Evolutionary conservation across 228 moss, liverwort and hornwort genomes (phyloP).

Genomic region (Sphagnum fallax): DNA sequence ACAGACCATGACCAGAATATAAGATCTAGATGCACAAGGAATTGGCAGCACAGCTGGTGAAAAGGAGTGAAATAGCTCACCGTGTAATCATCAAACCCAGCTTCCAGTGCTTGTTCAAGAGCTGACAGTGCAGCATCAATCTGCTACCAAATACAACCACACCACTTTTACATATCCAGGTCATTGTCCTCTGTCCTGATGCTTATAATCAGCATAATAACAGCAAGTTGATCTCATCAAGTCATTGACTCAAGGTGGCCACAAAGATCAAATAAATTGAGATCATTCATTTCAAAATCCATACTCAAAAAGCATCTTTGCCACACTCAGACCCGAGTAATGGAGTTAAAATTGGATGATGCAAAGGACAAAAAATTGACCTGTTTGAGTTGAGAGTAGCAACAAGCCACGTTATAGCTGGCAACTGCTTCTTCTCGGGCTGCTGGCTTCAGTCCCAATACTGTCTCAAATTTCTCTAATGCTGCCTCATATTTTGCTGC

Average conservation of each 20-base stretch:
- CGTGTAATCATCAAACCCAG: conserved; percentile 90
- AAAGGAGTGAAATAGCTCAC: conserved; percentile 2
- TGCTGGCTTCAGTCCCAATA: conserved; percentile 86
- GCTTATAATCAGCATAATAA: no score
- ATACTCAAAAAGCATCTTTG: no score
- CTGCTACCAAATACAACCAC: conserved; percentile 7
- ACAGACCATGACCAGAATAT: neutral
- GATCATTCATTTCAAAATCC: no score
- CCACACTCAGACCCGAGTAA: no score
- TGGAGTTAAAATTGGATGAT: no score
- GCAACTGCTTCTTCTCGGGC: conserved; percentile 70
- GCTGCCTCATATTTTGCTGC: conserved; percentile 70
- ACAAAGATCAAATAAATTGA: no score
- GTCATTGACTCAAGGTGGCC: no score
- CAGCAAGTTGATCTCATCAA: no score
- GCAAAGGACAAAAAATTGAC: conserved; percentile 1
- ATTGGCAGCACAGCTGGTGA: no score
- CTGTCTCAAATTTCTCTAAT: conserved; percentile 78
- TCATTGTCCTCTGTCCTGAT: no score
- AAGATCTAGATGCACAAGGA: no score
- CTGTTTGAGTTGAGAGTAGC: conserved; percentile 83
- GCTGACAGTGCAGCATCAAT: conserved; percentile 81
- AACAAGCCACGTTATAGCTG: conserved; percentile 94
- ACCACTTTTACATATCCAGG: no score
- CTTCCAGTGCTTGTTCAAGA: conserved; percentile 75